Percentiles rank a stretch among this genome's conserved stretches.
These are phyloP conservation scores for Dipodascus albidus DNA, from an alignment of 805 yeast genomes.

Conservation along the genomic window DNA sequence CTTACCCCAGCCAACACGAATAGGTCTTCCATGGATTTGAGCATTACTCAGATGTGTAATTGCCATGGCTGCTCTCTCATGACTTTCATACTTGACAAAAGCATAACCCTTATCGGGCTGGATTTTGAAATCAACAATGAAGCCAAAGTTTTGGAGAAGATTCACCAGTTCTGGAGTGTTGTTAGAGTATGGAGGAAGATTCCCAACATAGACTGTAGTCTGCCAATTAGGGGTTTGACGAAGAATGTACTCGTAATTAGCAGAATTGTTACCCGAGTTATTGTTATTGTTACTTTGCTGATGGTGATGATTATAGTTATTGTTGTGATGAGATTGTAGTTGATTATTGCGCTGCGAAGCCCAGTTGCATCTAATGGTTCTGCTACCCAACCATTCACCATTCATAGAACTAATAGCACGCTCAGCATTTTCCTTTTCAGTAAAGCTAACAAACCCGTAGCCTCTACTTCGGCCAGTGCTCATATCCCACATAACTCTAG, in stretches of 20 bases:
- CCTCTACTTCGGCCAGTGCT: constrained; percentile 85
- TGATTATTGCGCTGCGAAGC: constrained; percentile 56
- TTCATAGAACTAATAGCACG: constrained; percentile 61
- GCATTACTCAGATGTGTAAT: constrained; percentile 63
- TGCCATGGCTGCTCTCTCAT: constrained; percentile 82
- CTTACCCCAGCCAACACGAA: constrained; percentile 85
- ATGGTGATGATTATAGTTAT: constrained; percentile 2
- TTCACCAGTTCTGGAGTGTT: constrained; percentile 59
- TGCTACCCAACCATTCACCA: constrained; percentile 59
- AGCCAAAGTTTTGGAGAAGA: constrained; percentile 68
- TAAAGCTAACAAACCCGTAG: constrained; percentile 79
- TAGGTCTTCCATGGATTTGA: constrained; percentile 58
- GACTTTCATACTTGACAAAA: constrained; percentile 76
- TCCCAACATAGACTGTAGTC: constrained; percentile 80
- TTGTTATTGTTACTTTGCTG: constrained; percentile 8
- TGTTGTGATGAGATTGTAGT: too few species aligned
- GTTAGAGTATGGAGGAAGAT: constrained; percentile 64
- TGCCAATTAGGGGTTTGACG: constrained; percentile 76
- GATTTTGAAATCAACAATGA: constrained; percentile 66
- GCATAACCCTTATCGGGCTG: constrained; percentile 81
- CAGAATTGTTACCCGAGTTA: constrained; percentile 28
- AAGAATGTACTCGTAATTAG: constrained; percentile 55
- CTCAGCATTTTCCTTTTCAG: constrained; percentile 57
- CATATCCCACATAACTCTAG: constrained; percentile 97
- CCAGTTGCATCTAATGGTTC: constrained; percentile 80